phyloP scores from a whole-genome alignment of 441 rosid genomes.

The California macrophylla region DNA sequence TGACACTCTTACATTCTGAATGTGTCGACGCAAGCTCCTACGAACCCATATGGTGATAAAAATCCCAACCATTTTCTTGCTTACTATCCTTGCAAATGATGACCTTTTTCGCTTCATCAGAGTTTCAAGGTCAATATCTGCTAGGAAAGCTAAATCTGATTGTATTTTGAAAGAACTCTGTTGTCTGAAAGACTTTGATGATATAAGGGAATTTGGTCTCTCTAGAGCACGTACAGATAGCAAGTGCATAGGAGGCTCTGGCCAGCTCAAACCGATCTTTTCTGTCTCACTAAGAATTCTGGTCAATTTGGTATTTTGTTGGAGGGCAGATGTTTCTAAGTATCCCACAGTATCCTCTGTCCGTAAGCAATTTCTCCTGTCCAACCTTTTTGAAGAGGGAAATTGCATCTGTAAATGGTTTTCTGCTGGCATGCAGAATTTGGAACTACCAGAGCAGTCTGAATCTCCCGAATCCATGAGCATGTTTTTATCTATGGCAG shows the following conservation, averaged over 20 bases:
- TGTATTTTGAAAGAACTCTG: conserved; percentile 45
- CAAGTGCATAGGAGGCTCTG: conserved; percentile 66
- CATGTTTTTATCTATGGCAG: conserved; percentile 17
- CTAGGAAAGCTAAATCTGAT: conserved; percentile 39
- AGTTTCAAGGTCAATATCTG: conserved; percentile 54
- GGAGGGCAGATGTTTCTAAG: conserved; percentile 17
- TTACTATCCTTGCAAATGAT: conserved; percentile 65
- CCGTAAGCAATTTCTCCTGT: conserved; percentile 48
- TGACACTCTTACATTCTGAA: conserved; percentile 74
- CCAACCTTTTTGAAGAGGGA: conserved; percentile 50
- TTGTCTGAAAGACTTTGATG: conserved; percentile 46
- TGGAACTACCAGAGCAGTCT: conserved; percentile 18
- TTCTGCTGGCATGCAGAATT: conserved; percentile 26
- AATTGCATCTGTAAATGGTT: conserved; percentile 42
- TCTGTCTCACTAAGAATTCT: conserved; percentile 65
- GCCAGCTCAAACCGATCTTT: conserved; percentile 80
- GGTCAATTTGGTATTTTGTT: conserved; percentile 32
- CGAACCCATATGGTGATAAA: conserved; percentile 87
- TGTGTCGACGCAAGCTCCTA: conserved; percentile 64
- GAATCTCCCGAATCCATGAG: conserved; percentile 16
- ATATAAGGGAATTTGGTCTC: conserved; percentile 49
- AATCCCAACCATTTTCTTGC: conserved; percentile 95
- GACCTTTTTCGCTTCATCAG: conserved; percentile 63
- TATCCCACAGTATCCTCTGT: conserved; percentile 27
- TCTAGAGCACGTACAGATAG: conserved; percentile 50